Conservation (phyloP, 1,284 basidiomycete genomes). For the Ceratobasidium sp. region DNA sequence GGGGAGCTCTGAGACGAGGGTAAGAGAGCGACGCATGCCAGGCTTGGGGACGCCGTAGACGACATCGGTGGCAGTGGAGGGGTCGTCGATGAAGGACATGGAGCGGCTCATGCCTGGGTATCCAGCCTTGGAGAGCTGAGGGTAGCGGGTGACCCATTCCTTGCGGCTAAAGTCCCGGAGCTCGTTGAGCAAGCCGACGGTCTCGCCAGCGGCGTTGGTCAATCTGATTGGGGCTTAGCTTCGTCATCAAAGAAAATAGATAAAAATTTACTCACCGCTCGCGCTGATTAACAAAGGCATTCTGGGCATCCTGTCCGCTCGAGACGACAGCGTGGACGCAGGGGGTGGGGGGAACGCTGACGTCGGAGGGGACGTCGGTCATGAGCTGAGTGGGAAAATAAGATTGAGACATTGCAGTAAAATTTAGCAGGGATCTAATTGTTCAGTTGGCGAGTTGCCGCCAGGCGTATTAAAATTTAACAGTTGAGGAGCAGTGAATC, state of each 20-base stretch:
- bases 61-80: constrained; percentile 75
- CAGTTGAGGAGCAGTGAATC: background rate
- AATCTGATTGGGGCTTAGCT: constrained; percentile 68
- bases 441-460: constrained; percentile 21
- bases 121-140: constrained; percentile 63
- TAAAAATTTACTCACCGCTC: constrained; percentile 64
- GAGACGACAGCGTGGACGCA: constrained; percentile 22
- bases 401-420: constrained; percentile 45
- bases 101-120: constrained; percentile 65
- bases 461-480: constrained; percentile 19
- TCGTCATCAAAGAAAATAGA: constrained; percentile 55
- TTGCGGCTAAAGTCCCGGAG: constrained; percentile 87
- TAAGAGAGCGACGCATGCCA: constrained; percentile 61
- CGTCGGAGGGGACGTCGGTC: background rate
- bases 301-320: constrained; percentile 77
- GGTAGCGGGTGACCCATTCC: constrained; percentile 90
- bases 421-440: background rate
- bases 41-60: constrained; percentile 66
- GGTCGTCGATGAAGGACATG: constrained; percentile 87
- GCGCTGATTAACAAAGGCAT: constrained; percentile 77
- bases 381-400: constrained; percentile 44
- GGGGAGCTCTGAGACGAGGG: constrained; percentile 52
- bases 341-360: constrained; percentile 37
- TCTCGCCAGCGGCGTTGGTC: constrained; percentile 78
- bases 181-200: constrained; percentile 77